Base-by-base conservation (phyloP, 257 asterid genomes). In the Coffea canephora region DNA sequence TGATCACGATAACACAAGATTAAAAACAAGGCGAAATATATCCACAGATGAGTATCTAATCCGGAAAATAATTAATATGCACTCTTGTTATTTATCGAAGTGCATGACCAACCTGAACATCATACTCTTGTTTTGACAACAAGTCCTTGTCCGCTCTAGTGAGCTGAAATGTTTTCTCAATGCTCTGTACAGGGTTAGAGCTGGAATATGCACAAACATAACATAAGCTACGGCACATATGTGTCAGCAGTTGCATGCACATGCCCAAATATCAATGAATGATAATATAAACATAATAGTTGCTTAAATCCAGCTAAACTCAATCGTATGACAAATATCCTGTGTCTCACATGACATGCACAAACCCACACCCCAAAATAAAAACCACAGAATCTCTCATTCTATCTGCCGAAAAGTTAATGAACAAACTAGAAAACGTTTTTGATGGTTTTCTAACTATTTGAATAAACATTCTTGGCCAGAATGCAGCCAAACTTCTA, bases 81-180 rank as follows among this genome's bases (percentile, higher is more conserved):
- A 73, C 52, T 61, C 66, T 50, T 82, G 49, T 54, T 73, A 13
- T 55, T 41, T 59, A 74, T 77, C 69, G 10, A 74, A 77, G 65
- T 73, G 48, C 74, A 84, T 68, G 31, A 89, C 87, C 71, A 84
- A 96, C 99, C 99, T 96, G 99, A 81, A 94, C 88, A 84, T 96
- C 99, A 80, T 85, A 86, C 49, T 94, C 99, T 86, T 89, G 94
- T 85, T 92, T 94, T 8, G 91, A 80, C 88, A 96, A 78, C 84
- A 94, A 74, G 82, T 93, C 99, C 87, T 84, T 92, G 82, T 96
- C 97, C 4, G 95, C 90, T 81, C 98, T 87, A 39, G 91, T 85
- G 71, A 96, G 97, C 73, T 90, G 97, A 88, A 96, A 96, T 77
- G 97, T 89, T 85, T 89, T 94, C 81, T 92, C 97, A 81, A 94